phyloP scores from a whole-genome alignment of 441 rosid genomes.

The Erodium chrysanthum region DNA sequence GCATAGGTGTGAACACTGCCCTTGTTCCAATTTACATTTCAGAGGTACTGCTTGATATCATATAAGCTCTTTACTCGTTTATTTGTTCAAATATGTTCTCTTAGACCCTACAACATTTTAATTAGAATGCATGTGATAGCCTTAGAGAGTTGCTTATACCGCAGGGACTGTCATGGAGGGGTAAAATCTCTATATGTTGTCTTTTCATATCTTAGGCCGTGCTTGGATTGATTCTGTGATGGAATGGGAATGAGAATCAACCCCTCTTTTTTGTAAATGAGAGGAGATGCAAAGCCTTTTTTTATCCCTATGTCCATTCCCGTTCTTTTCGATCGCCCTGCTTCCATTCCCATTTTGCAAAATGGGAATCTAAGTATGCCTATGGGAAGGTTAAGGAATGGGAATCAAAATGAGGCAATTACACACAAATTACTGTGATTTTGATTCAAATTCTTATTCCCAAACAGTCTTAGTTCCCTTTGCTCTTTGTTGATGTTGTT shows the following conservation, averaged over 20 bases:
- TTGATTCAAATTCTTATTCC: not conserved
- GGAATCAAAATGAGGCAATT: not conserved
- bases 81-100: not conserved
- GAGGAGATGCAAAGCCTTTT: not conserved
- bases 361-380: not conserved
- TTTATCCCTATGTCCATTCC: not conserved
- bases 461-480: not conserved
- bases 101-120: not conserved
- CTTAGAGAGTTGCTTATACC: not conserved
- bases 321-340: not conserved
- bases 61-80: not conserved
- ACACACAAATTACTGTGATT: not conserved
- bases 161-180: not conserved
- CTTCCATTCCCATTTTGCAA: not conserved
- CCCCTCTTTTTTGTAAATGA: not conserved
- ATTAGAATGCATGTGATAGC: not conserved
- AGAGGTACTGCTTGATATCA: constrained; percentile 36
- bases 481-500: not conserved
- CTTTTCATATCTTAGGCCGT: not conserved
- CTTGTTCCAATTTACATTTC: constrained; percentile 67
- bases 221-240: not conserved
- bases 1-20: constrained; percentile 65
- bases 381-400: not conserved
- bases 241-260: not conserved
- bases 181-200: not conserved